phyloP scores from a whole-genome alignment of 768 basidiomycete genomes.

The Kwoniella newhampshirensis region DNA sequence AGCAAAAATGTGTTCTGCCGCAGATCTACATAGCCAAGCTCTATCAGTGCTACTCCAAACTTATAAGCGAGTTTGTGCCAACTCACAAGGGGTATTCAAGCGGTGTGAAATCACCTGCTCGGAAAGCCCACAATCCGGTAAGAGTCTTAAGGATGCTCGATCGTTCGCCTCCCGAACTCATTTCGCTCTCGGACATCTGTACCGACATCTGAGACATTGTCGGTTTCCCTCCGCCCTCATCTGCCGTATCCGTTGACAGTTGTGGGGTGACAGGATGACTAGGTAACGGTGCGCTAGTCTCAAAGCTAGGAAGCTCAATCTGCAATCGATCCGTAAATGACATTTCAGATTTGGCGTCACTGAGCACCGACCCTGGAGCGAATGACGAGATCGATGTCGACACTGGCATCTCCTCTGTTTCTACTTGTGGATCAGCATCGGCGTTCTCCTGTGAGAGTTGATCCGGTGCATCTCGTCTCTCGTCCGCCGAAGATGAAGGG shows the following conservation, averaged over 20 bases:
- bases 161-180: constrained; percentile 61
- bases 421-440: constrained; percentile 1
- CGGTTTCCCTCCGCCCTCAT: constrained; percentile 22
- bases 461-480: neutral
- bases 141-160: constrained; percentile 77
- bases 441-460: too few species aligned
- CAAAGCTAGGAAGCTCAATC: constrained; percentile 52
- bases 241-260: constrained; percentile 37
- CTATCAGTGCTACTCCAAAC: neutral
- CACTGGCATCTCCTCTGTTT: constrained; percentile 20
- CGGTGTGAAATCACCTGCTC: constrained; percentile 59
- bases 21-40: constrained; percentile 29
- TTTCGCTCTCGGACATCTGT: constrained; percentile 54
- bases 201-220: constrained; percentile 36
- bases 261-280: constrained; percentile 52
- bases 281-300: constrained; percentile 51
- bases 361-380: constrained; percentile 29
- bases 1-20: constrained; percentile 80
- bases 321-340: constrained; percentile 51
- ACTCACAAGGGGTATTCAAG: constrained; percentile 62
- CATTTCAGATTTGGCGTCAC: constrained; percentile 45
- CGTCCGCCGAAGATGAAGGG: neutral
- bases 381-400: constrained; percentile 28
- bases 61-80: neutral
- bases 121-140: constrained; percentile 74